A percentile compares a stretch with the other conserved stretches of the same genome.
Conservation (phyloP, 129 eudicot genomes). For the Sambucus nigra region DNA sequence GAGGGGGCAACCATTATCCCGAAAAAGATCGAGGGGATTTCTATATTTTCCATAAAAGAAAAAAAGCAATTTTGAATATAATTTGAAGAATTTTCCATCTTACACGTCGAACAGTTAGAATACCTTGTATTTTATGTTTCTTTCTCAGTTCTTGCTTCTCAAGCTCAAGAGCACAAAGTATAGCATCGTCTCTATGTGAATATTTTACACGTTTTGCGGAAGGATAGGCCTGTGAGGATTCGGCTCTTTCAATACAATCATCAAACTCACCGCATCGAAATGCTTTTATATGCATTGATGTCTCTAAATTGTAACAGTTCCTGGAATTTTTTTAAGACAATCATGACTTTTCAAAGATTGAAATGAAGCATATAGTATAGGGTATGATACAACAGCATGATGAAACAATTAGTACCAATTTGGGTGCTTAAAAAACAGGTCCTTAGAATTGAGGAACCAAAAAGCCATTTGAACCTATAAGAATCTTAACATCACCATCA, state of each 20-base stretch:
- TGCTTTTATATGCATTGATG: slow-evolving; percentile 38
- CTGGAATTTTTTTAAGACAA: slow-evolving; percentile 9
- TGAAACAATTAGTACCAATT: too few relatives aligned
- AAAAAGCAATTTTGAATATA: neutral
- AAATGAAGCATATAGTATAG: neutral
- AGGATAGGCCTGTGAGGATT: slow-evolving; percentile 27
- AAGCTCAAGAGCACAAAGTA: slow-evolving; percentile 47
- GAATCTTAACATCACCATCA: too few relatives aligned
- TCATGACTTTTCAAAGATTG: too few relatives aligned
- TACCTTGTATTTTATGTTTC: slow-evolving; percentile 20
- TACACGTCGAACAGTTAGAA: neutral
- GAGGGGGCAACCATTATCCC: too few relatives aligned
- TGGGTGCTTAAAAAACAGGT: too few relatives aligned
- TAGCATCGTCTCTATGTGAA: slow-evolving; percentile 39
- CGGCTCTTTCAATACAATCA: slow-evolving; percentile 36
- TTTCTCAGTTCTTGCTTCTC: slow-evolving; percentile 16
- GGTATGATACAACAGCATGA: neutral
- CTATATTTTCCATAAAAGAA: neutral
- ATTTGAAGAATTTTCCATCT: neutral
- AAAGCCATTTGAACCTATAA: too few relatives aligned
- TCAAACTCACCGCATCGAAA: slow-evolving; percentile 48
- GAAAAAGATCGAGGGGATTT: neutral
- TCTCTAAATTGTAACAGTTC: slow-evolving; percentile 43
- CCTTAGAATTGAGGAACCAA: too few relatives aligned
- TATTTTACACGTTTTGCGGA: slow-evolving; percentile 27